Evolutionary conservation across 139 green algal genomes (phyloP).

Genomic region (Limnomonas spitsbergensis): DNA sequence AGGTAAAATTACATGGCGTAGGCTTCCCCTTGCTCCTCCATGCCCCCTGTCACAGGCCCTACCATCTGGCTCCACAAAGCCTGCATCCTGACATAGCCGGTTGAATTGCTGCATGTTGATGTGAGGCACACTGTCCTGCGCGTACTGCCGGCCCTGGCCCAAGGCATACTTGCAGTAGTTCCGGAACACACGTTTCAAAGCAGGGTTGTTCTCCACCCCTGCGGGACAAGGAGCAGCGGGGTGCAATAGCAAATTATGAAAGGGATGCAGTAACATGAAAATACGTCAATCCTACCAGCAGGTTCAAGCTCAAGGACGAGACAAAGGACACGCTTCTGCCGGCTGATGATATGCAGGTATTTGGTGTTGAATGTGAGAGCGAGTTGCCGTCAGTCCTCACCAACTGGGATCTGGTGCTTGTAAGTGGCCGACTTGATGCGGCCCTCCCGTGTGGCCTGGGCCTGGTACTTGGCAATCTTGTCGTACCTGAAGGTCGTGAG

Average conservation of each 20-base stretch:
- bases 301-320: too few species aligned
- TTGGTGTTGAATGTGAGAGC: too few species aligned
- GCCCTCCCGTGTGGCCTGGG: slow-evolving; percentile 35
- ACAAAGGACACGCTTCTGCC: too few species aligned
- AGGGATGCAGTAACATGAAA: too few species aligned
- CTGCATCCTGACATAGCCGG: slow-evolving; percentile 46
- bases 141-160: slow-evolving; percentile 43
- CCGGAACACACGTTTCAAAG: slow-evolving; percentile 51
- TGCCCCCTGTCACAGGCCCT: neutral
- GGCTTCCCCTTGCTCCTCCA: neutral
- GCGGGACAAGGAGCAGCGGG: neutral
- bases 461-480: slow-evolving; percentile 44
- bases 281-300: too few species aligned
- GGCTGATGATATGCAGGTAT: too few species aligned
- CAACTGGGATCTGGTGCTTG: slow-evolving; percentile 13
- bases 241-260: too few species aligned
- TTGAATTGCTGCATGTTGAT: slow-evolving; percentile 60
- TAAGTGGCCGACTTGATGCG: slow-evolving; percentile 35
- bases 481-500: slow-evolving; percentile 49
- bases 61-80: slow-evolving; percentile 57
- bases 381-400: too few species aligned
- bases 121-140: slow-evolving; percentile 32
- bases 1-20: neutral
- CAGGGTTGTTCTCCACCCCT: slow-evolving; percentile 40
- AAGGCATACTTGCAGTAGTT: slow-evolving; percentile 50